These are phyloP conservation scores for Plasmodium sp. DNA, from an alignment of 169 alveolate species.

Conservation along the genomic window DNA sequence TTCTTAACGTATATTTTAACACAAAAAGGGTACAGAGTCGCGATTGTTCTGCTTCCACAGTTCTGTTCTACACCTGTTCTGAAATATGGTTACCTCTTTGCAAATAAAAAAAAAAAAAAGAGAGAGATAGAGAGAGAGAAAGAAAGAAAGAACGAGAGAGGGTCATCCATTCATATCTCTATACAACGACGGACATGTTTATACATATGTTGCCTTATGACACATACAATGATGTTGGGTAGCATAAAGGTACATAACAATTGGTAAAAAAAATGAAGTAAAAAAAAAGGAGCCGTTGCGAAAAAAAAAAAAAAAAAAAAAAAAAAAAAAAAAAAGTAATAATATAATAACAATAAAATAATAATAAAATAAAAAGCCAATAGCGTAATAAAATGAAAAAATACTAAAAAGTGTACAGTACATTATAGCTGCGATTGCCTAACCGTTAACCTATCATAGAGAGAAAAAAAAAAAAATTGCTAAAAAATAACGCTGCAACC, in stretches of 20 bases:
- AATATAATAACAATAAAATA: too few species aligned
- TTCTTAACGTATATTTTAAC: too few species aligned
- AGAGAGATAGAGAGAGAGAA: not conserved
- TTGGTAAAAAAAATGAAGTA: not conserved
- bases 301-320: too few species aligned
- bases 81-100: not conserved
- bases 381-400: too few species aligned
- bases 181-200: not conserved
- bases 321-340: too few species aligned
- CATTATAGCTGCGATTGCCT: not conserved
- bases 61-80: not conserved
- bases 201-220: not conserved
- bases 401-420: not conserved
- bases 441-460: not conserved
- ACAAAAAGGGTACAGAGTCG: not conserved
- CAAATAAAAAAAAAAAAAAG: not conserved
- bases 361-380: too few species aligned
- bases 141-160: not conserved
- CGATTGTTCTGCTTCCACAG: not conserved
- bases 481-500: not conserved
- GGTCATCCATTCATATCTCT: not conserved
- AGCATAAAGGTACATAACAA: not conserved
- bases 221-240: not conserved
- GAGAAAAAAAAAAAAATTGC: not conserved
- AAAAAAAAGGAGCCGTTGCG: not conserved